These are phyloP conservation scores for Alternaria viburni DNA, from an alignment of 2,329 filamentous ascomycete species.

Conservation along the genomic window DNA sequence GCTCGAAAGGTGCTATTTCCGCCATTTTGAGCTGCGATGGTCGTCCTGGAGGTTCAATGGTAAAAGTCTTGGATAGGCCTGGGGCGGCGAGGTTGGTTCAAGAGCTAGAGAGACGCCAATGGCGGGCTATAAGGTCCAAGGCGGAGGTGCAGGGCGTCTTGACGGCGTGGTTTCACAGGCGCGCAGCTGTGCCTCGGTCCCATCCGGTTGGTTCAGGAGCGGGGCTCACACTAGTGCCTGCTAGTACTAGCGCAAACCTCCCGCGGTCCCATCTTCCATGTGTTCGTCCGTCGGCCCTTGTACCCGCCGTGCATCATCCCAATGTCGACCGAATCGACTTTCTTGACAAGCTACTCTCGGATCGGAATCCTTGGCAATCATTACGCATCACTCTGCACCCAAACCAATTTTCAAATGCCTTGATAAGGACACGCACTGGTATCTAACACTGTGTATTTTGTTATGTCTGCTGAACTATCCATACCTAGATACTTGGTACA, in stretches of 20 bases:
- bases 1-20: constrained; percentile 37
- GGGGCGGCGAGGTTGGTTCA: neutral
- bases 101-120: neutral
- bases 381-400: neutral
- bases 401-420: neutral
- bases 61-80: neutral
- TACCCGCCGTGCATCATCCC: neutral
- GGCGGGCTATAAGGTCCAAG: constrained; percentile 3
- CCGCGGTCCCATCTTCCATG: neutral
- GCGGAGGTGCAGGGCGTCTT: neutral
- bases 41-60: neutral
- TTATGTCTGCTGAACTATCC: neutral
- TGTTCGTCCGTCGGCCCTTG: neutral
- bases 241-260: neutral
- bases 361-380: neutral
- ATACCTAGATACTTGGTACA: neutral
- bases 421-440: neutral
- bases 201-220: neutral
- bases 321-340: neutral
- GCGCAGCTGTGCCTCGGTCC: constrained; percentile 10
- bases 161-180: neutral
- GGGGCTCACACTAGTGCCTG: neutral
- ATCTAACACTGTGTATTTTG: no score
- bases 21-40: constrained; percentile 4
- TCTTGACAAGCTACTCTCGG: neutral